phyloP scores from a whole-genome alignment of 2,329 filamentous ascomycete genomes.

The Diaporthe velutina region DNA sequence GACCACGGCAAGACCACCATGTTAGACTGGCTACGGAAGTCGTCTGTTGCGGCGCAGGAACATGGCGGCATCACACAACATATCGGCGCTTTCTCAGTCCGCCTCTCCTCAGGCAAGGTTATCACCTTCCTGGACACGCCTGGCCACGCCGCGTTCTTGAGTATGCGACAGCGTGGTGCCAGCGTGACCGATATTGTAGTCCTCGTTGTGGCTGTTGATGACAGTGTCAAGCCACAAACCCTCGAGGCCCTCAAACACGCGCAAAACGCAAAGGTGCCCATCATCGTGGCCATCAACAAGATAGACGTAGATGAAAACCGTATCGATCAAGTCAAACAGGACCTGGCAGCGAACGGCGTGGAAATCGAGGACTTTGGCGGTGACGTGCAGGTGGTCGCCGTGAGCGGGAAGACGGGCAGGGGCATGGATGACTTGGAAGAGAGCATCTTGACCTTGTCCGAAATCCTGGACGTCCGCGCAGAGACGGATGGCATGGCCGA shows the following conservation, averaged over 20 bases:
- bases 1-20: conserved; percentile 99
- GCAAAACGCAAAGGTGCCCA: conserved; percentile 86
- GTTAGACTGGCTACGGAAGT: conserved; percentile 92
- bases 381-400: conserved; percentile 90
- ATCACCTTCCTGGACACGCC: conserved; percentile 99
- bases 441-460: conserved; percentile 85
- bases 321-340: conserved; percentile 86
- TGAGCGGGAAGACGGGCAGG: conserved; percentile 93
- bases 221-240: conserved; percentile 97
- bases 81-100: conserved; percentile 96
- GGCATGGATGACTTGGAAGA: conserved; percentile 96
- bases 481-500: conserved; percentile 83
- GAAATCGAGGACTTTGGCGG: conserved; percentile 96
- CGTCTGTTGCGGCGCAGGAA: conserved; percentile 89
- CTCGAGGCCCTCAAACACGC: conserved; percentile 97
- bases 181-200: conserved; percentile 98
- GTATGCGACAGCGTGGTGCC: conserved; percentile 95
- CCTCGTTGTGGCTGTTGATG: conserved; percentile 94
- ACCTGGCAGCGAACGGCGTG: conserved; percentile 85
- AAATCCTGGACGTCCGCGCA: conserved; percentile 91
- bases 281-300: conserved; percentile 98
- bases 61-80: conserved; percentile 99
- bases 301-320: conserved; percentile 82
- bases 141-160: conserved; percentile 94
- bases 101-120: conserved; percentile 84